Conservation (phyloP, 306 rosid genomes). For the Cicer pinnatifidum region DNA sequence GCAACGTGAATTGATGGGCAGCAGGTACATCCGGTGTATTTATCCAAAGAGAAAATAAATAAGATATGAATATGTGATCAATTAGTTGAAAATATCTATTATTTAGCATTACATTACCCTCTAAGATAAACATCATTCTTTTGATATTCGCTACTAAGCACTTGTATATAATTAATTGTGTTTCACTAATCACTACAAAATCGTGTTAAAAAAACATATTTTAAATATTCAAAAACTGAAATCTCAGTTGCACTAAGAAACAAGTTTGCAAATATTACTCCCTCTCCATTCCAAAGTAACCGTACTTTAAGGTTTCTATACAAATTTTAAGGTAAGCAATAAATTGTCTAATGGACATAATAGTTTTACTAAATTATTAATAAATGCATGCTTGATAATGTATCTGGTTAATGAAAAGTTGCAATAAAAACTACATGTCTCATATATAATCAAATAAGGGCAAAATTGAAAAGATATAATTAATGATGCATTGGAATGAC, state of each 20-base stretch:
- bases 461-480: too few species aligned
- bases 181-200: slow-evolving; percentile 2
- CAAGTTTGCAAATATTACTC: slow-evolving; percentile 8
- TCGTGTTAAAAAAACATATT: background rate
- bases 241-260: slow-evolving; percentile 25
- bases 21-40: slow-evolving; percentile 16
- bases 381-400: too few species aligned
- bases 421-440: too few species aligned
- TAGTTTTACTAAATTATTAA: too few species aligned
- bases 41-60: background rate
- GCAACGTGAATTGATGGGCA: slow-evolving; percentile 15
- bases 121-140: slow-evolving; percentile 35
- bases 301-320: too few species aligned
- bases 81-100: slow-evolving; percentile 6
- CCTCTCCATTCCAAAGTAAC: too few species aligned
- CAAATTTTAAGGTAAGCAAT: too few species aligned
- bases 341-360: too few species aligned
- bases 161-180: slow-evolving; percentile 13
- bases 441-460: too few species aligned
- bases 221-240: slow-evolving; percentile 19
- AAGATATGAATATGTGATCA: slow-evolving; percentile 14
- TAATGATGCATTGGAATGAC: too few species aligned
- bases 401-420: too few species aligned
- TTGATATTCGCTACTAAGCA: slow-evolving; percentile 1
- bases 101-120: slow-evolving; percentile 32